These are phyloP conservation scores for Hypericum androsaemum DNA, from an alignment of 345 rosid species.

Conservation along the genomic window DNA sequence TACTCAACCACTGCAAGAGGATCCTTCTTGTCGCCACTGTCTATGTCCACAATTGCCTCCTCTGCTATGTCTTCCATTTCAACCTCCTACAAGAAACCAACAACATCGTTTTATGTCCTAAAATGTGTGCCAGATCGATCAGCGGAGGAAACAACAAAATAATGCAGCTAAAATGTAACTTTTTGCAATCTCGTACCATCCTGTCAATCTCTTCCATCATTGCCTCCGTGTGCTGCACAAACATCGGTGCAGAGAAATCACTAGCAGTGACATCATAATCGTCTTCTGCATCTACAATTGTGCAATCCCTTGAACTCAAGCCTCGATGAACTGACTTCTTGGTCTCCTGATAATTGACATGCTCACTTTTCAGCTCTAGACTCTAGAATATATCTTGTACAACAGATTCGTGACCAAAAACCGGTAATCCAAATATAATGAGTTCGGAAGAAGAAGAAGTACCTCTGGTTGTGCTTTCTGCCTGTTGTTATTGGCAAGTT, in stretches of 20 bases:
- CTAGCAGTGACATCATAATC: constrained; percentile 14
- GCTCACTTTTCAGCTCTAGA: background rate
- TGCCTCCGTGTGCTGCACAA: constrained; percentile 82
- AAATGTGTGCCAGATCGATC: background rate
- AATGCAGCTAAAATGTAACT: background rate
- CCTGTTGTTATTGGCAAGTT: constrained; percentile 45
- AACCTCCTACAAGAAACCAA: constrained; percentile 42
- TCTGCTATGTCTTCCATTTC: constrained; percentile 75
- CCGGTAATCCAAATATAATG: background rate
- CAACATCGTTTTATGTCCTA: background rate
- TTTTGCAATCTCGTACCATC: constrained; percentile 41
- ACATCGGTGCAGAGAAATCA: constrained; percentile 66
- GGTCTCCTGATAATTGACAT: constrained; percentile 25
- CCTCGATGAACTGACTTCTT: constrained; percentile 27
- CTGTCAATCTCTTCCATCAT: constrained; percentile 77
- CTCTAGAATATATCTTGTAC: background rate
- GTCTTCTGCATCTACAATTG: constrained; percentile 45
- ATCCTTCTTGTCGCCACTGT: constrained; percentile 50
- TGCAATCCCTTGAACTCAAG: constrained; percentile 20
- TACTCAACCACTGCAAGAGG: constrained; percentile 82
- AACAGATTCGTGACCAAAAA: background rate
- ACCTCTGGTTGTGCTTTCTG: constrained; percentile 47
- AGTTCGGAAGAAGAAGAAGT: constrained; percentile 4
- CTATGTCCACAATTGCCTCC: constrained; percentile 56
- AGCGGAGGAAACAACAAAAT: background rate